Base-by-base conservation (phyloP, 768 basidiomycete species). In the Boletus speciosus region DNA sequence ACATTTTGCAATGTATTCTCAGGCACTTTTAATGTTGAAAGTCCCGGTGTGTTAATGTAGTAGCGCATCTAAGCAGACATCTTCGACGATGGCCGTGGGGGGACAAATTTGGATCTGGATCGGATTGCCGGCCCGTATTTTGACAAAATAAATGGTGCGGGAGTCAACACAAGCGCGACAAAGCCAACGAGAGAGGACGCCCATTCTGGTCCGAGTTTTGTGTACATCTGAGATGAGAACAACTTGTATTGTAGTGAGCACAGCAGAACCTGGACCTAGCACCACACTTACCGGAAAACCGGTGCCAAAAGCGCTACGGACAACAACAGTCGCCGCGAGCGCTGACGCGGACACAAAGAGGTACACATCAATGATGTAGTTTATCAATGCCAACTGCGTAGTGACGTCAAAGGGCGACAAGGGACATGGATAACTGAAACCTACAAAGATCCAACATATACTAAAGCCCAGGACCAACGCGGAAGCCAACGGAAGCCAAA, bases 301-400 rank as follows among this genome's bases (percentile, higher is more conserved):
- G 25, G 80, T 79, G 32, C 81, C 84, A 46, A 78, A 79, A 9
- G 78, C 55, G 58, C 81, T 82, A 16, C 82, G 77, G 3, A 78
- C 63, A 15, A 85, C 78, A 0, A 80, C 82, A 48, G 64, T 80
- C 3, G 76, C 74, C 2, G 84, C 79, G 10, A 85, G 68, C 1
- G 83, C 83, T 10, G 81, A 81, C 1, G 84, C 82, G 8, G 83
- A 78, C 5, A 77, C 72, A 53, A 73, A 64, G 21, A 81, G 66
- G 60, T 85, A 85, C 4, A 79, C 74, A 65, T 85, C 85, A 39
- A 86, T 78, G 35, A 84, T 78, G 60, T 86, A 86, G 57, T 81
- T 85, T 58, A 82, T 66, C 43, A 82, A 64, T 10, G 77, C 72
- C 49, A 84, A 61, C 84, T 84, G 50, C 11, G 48, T 16, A 12